These are phyloP conservation scores for Acanthochlamys bracteata DNA, from an alignment of 106 monocot species.

Conservation along the genomic window DNA sequence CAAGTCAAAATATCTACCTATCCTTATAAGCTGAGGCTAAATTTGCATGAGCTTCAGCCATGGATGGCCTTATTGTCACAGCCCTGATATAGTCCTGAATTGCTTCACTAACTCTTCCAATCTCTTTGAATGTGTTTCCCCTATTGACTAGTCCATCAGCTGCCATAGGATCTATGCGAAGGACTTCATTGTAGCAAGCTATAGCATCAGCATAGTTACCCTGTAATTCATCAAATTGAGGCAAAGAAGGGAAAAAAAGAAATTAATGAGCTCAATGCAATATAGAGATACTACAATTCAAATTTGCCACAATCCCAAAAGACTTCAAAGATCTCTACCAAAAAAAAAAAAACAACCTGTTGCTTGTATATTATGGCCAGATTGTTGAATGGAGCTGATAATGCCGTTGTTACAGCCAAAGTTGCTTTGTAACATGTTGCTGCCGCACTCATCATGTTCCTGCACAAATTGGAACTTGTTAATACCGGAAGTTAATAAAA, in stretches of 20 bases:
- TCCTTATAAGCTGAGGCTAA: constrained; percentile 97
- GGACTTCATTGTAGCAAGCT: constrained; percentile 91
- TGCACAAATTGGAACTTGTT: constrained; percentile 16
- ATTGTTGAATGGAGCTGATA: constrained; percentile 94
- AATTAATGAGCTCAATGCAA: not conserved
- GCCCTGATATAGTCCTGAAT: constrained; percentile 92
- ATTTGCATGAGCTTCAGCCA: constrained; percentile 99
- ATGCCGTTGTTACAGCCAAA: constrained; percentile 69
- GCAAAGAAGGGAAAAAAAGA: not conserved
- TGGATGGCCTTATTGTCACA: constrained; percentile 70
- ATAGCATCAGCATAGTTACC: constrained; percentile 90
- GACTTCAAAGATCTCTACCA: not conserved
- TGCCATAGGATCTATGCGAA: constrained; percentile 87
- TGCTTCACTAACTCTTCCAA: constrained; percentile 88
- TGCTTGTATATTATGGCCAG: constrained; percentile 92
- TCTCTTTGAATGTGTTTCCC: constrained; percentile 93
- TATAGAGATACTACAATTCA: no score
- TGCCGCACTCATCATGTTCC: constrained; percentile 73
- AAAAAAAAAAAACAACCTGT: constrained; percentile 47
- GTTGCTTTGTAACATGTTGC: constrained; percentile 80
- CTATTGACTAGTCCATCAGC: constrained; percentile 97
- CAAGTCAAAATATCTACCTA: constrained; percentile 26
- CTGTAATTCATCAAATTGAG: no score
- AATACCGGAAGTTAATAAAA: no score
- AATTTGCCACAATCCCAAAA: no score